These are phyloP conservation scores for Lipomyces mesembrius DNA, from an alignment of 805 yeast genomes.

Conservation along the genomic window DNA sequence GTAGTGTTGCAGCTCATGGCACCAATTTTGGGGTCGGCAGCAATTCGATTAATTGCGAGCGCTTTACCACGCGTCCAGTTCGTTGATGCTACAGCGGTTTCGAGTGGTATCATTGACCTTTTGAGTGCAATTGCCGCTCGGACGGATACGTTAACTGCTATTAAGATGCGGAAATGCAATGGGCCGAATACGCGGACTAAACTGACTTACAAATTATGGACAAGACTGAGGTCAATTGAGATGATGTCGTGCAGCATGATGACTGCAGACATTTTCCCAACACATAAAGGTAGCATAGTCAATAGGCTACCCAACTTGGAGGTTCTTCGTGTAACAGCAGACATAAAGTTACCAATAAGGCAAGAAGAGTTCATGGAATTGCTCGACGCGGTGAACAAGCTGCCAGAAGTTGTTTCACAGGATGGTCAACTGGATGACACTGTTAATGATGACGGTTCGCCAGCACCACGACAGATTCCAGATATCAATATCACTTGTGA, in stretches of 20 bases:
- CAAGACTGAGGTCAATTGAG: constrained; percentile 16
- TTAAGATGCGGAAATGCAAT: constrained; percentile 20
- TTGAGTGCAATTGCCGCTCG: constrained; percentile 17
- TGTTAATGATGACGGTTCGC: neutral
- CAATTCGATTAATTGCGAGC: constrained; percentile 19
- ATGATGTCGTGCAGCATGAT: constrained; percentile 20
- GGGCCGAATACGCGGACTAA: neutral
- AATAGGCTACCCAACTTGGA: constrained; percentile 21
- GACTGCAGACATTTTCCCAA: constrained; percentile 25
- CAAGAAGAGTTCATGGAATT: constrained; percentile 8
- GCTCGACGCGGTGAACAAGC: constrained; percentile 20
- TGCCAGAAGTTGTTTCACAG: constrained; percentile 16
- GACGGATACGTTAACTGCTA: constrained; percentile 15
- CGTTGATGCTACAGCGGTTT: constrained; percentile 16
- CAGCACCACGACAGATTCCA: constrained; percentile 3
- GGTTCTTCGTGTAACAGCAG: constrained; percentile 16
- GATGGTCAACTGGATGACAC: neutral
- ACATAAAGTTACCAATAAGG: constrained; percentile 19
- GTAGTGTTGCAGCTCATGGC: constrained; percentile 17
- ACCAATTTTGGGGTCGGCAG: constrained; percentile 12
- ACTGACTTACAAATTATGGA: constrained; percentile 24
- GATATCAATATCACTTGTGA: constrained; percentile 18
- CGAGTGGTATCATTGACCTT: constrained; percentile 26
- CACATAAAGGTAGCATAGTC: constrained; percentile 8
- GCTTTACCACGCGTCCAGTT: constrained; percentile 22